Evolutionary conservation across 192 early-diverging fungal genomes (phyloP).

Genomic region (Coemansia interrupta): DNA sequence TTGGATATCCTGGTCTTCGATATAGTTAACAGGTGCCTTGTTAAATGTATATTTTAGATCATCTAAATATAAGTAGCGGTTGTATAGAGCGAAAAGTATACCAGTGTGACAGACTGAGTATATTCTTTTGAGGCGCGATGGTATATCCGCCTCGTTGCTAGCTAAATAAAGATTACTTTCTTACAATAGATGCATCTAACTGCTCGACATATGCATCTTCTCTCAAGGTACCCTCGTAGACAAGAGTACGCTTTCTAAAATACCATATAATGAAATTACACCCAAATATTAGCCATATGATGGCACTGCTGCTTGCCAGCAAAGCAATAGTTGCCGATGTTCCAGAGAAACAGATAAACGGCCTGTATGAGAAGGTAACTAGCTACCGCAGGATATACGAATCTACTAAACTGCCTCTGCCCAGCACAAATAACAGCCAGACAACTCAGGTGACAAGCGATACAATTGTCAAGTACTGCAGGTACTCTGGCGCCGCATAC

Average conservation of each 20-base stretch:
- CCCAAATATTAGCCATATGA: too few relatives aligned
- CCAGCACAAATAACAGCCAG: not conserved
- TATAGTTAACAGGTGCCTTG: not conserved
- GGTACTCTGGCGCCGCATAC: slow-evolving; percentile 40
- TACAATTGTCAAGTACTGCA: slow-evolving; percentile 5
- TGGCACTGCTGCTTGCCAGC: too few relatives aligned
- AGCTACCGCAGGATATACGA: not conserved
- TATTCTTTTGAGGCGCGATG: too few relatives aligned
- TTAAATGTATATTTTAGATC: not conserved
- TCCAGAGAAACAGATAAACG: not conserved
- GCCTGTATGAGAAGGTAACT: not conserved
- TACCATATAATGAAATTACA: too few relatives aligned
- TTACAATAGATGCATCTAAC: too few relatives aligned
- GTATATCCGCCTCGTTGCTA: too few relatives aligned
- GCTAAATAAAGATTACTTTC: too few relatives aligned
- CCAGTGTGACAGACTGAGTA: too few relatives aligned
- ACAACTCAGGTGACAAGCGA: not conserved
- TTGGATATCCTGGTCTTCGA: slow-evolving; percentile 30
- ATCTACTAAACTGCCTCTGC: not conserved
- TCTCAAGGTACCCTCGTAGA: too few relatives aligned
- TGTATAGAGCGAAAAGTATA: too few relatives aligned
- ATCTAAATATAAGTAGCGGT: not conserved
- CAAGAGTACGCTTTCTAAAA: not conserved
- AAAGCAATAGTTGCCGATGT: not conserved
- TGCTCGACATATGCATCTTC: too few relatives aligned